Base-by-base conservation (phyloP, 352 stramenopile genomes). In the Phytophthora foliorum region DNA sequence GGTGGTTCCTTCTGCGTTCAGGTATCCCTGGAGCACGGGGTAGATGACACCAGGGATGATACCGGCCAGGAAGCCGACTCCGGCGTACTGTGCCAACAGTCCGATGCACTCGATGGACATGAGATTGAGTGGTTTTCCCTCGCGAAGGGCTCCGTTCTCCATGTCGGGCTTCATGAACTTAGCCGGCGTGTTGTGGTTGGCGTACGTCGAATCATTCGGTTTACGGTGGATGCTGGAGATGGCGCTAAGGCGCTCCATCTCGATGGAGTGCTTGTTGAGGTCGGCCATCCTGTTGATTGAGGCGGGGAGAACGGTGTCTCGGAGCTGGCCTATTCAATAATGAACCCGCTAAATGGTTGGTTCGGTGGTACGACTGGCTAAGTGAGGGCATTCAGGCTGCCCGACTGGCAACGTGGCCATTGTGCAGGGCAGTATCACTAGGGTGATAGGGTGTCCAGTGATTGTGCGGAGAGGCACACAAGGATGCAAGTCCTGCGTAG, bases 1-100 rank as follows among this genome's bases (percentile, higher is more conserved):
- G 16, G 69, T 81, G 1, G 79, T 84, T 34, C 77, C 80, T 22
- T 83, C 74, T 3, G 75, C 73, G 32, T 88, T 86, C 31, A 88
- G 55, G 51, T 86, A 88, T 57, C 75, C 75, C 29, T 84, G 77
- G 19, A 89, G 60, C 13, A 86, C 72, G 6, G 80, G 80, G 44
- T 89, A 89, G 57, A 86, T 85, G 2, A 74, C 63, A 42, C 63
- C 78, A 0, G 77, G 78, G 2, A 86, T 69, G 24, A 84, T 65
- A 36, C 77, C 80, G 17, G 64, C 63, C 2, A 83, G 52, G 38
- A 83, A 74, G 0, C 79, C 79, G n/a, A 83, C 74, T 42, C 74
- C 79, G 22, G 77, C 69, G 41, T 86, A 88, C 19, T 88, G 78
- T n/a, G 71, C 63, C 24, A 88, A 42, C 2, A 88, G 54, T 2